These are phyloP conservation scores for Schwanniomyces etchellsii DNA, from an alignment of 1,139 yeast genomes.

Conservation along the genomic window DNA sequence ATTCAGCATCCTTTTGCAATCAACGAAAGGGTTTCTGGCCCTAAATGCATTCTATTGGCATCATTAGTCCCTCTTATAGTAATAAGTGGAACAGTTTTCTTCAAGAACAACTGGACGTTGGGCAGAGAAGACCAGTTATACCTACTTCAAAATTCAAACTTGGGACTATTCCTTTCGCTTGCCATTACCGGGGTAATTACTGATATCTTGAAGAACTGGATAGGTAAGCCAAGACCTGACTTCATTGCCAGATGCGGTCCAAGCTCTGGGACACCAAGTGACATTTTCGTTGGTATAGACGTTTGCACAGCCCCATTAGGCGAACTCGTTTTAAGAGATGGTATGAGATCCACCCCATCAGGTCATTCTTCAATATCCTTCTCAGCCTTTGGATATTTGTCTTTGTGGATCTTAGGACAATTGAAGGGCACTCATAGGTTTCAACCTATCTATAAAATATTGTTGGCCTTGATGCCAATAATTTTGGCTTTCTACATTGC, in stretches of 20 bases:
- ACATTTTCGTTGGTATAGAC: constrained; percentile 26
- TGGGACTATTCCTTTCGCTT: constrained; percentile 21
- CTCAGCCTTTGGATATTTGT: constrained; percentile 31
- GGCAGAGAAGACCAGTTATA: constrained; percentile 5
- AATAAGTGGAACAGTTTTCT: constrained; percentile 10
- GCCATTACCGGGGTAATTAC: constrained; percentile 20
- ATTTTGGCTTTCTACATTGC: constrained; percentile 32
- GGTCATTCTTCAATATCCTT: constrained; percentile 44
- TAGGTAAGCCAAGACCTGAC: constrained; percentile 44
- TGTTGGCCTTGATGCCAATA: constrained; percentile 19
- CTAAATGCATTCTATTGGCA: constrained; percentile 19
- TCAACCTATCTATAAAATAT: constrained; percentile 8
- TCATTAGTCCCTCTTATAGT: constrained; percentile 17
- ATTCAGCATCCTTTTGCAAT: constrained; percentile 44
- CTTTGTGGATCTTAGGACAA: constrained; percentile 39
- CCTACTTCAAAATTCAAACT: constrained; percentile 18
- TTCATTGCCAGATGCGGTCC: constrained; percentile 40
- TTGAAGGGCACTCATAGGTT: constrained; percentile 14
- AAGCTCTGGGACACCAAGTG: constrained; percentile 20
- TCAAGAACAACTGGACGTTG: constrained; percentile 1
- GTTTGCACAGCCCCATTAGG: constrained; percentile 42
- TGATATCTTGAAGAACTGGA: constrained; percentile 42
- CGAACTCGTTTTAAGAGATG: constrained; percentile 25
- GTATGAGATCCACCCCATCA: constrained; percentile 43
- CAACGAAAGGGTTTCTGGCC: constrained; percentile 34